Conservation (phyloP, 495 filamentous ascomycete genomes). For the Neurospora cerealis region DNA sequence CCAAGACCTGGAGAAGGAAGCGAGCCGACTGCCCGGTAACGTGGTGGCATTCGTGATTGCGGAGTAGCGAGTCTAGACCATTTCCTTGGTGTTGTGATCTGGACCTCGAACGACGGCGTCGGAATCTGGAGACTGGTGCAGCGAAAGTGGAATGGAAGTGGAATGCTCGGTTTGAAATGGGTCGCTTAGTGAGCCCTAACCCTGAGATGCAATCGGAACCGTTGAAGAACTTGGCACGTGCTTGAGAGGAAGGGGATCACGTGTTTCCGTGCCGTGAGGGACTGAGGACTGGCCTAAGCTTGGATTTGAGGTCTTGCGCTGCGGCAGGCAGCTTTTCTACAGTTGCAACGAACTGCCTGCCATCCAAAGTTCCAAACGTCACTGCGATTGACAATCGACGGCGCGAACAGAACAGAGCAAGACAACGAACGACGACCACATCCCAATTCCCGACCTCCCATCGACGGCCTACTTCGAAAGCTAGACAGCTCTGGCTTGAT, state of each 20-base stretch:
- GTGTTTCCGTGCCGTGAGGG: not conserved
- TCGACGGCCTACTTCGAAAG: not conserved
- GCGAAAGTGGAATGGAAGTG: not conserved
- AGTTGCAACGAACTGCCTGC: not conserved
- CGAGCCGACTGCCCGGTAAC: not conserved
- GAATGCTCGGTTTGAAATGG: no score
- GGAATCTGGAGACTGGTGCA: not conserved
- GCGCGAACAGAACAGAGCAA: not conserved
- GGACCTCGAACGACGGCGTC: not conserved
- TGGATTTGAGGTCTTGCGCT: not conserved
- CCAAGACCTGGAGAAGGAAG: not conserved
- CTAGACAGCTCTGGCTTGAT: not conserved
- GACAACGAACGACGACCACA: not conserved
- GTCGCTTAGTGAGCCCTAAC: not conserved
- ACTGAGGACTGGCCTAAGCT: not conserved
- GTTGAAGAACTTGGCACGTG: not conserved
- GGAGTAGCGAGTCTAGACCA: not conserved
- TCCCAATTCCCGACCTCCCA: not conserved
- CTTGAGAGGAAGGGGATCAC: not conserved
- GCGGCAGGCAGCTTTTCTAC: not conserved
- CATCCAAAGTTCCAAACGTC: not conserved
- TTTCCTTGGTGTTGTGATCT: not conserved
- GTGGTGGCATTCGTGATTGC: not conserved
- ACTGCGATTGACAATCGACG: not conserved
- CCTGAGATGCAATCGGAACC: not conserved